A percentile compares a stretch with the other conserved stretches of the same genome.
Conservation (phyloP, 768 basidiomycete species). For the Trametes villosa region DNA sequence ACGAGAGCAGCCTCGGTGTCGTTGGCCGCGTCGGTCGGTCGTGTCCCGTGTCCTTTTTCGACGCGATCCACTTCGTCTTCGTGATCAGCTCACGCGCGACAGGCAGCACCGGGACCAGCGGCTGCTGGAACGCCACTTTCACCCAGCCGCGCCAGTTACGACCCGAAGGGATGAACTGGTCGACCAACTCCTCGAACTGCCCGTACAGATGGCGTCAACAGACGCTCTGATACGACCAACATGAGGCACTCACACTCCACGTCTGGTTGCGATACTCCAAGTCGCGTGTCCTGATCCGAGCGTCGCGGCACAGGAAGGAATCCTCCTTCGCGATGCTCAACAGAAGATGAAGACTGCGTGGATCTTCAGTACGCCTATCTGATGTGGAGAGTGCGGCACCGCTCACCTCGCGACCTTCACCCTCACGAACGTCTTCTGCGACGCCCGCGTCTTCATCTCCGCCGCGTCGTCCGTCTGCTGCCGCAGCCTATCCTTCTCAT, state of each 20-base stretch:
- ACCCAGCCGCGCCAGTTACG: constrained; percentile 83
- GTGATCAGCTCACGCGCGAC: constrained; percentile 78
- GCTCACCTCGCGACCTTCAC: constrained; percentile 73
- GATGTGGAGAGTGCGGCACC: constrained; percentile 6
- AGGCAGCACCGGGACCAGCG: constrained; percentile 74
- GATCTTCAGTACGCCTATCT: constrained; percentile 16
- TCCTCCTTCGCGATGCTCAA: constrained; percentile 82
- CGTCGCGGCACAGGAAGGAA: constrained; percentile 83
- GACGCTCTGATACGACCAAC: background rate
- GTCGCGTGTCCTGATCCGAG: constrained; percentile 77
- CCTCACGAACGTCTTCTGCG: constrained; percentile 81
- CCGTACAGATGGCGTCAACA: constrained; percentile 13
- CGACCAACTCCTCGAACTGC: constrained; percentile 81
- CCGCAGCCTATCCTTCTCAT: constrained; percentile 3
- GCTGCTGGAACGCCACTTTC: constrained; percentile 82
- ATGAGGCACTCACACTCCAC: constrained; percentile 65
- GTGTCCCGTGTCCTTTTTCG: constrained; percentile 34
- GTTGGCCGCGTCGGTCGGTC: constrained; percentile 19
- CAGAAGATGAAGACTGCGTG: constrained; percentile 63
- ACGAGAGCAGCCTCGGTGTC: constrained; percentile 21
- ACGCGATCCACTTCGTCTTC: constrained; percentile 73
- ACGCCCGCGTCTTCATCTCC: constrained; percentile 83
- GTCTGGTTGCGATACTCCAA: constrained; percentile 84
- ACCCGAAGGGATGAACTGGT: constrained; percentile 79
- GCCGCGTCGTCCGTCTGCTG: constrained; percentile 57